A percentile compares a stretch with the other conserved stretches of the same genome.
phyloP scores from a whole-genome alignment of 139 green algal species.

The Haematococcus sp. region DNA sequence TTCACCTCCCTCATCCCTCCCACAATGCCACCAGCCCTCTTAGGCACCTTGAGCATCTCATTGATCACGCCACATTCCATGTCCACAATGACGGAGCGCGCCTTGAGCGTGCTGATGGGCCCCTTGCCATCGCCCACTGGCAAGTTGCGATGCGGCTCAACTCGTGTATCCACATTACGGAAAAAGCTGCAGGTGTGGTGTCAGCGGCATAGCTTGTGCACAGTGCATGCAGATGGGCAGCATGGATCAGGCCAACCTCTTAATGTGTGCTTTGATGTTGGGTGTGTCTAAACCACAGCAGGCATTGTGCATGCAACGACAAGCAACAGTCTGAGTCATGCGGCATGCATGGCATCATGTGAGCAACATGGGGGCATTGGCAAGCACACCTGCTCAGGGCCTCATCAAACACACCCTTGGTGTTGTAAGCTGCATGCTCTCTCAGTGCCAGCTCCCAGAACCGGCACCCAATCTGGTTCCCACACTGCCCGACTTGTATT shows the following conservation, averaged over 20 bases:
- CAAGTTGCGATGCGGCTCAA: slow-evolving; percentile 55
- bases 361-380: too few species aligned
- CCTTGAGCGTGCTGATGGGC: slow-evolving; percentile 64
- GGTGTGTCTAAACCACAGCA: too few species aligned
- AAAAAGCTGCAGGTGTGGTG: slow-evolving; percentile 64
- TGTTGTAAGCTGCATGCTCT: slow-evolving; percentile 77
- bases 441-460: slow-evolving; percentile 90
- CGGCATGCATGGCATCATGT: too few species aligned
- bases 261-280: too few species aligned
- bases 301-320: too few species aligned
- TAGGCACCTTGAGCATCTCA: slow-evolving; percentile 70
- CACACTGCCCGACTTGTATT: slow-evolving; percentile 95
- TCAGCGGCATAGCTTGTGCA: too few species aligned
- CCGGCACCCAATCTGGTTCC: slow-evolving; percentile 96
- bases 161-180: slow-evolving; percentile 67
- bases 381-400: slow-evolving; percentile 70
- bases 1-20: not conserved
- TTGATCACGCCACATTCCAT: slow-evolving; percentile 87
- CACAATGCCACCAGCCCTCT: not conserved
- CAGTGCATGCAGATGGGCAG: too few species aligned
- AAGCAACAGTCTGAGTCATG: too few species aligned
- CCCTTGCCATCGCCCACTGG: slow-evolving; percentile 48
- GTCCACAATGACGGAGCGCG: slow-evolving; percentile 77
- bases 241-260: too few species aligned
- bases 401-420: slow-evolving; percentile 63